Percentiles rank a stretch among this genome's conserved stretches.
Conservation (phyloP, 352 stramenopile genomes). For the Globisporangium yorkense region DNA sequence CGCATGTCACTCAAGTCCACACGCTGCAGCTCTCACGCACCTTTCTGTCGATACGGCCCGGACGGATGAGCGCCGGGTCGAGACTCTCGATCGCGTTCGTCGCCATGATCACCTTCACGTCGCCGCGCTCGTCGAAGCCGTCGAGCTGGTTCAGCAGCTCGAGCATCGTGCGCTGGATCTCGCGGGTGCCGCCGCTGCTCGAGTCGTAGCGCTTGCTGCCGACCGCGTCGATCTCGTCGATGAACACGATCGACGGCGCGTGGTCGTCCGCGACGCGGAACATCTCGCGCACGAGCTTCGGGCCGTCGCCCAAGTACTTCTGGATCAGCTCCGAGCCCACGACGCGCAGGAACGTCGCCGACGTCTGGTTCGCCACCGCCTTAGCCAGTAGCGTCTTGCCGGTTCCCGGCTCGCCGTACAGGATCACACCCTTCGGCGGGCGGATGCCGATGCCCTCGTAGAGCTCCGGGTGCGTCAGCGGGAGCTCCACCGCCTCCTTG, state of each 20-base stretch:
- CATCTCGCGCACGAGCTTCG: constrained; percentile 99
- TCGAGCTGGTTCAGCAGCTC: constrained; percentile 99
- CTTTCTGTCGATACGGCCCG: constrained; percentile 99
- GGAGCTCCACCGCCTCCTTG: constrained; percentile 95
- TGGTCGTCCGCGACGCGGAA: constrained; percentile 99
- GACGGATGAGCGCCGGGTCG: constrained; percentile 98
- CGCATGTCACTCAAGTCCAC: neutral
- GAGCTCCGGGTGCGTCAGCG: constrained; percentile 98
- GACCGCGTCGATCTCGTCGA: constrained; percentile 99
- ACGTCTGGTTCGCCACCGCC: constrained; percentile 99
- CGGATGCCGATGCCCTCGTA: constrained; percentile 99
- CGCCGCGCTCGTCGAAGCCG: constrained; percentile 98
- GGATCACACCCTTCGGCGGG: constrained; percentile 98
- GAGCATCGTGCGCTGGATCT: constrained; percentile 99
- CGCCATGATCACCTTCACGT: constrained; percentile 99
- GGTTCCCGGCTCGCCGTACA: constrained; percentile 99
- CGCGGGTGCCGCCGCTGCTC: constrained; percentile 94
- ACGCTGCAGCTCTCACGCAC: constrained; percentile 17
- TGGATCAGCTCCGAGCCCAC: constrained; percentile 99
- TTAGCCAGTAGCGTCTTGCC: constrained; percentile 99
- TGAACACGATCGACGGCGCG: constrained; percentile 99
- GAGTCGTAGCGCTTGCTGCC: constrained; percentile 99
- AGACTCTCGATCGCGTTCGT: constrained; percentile 99
- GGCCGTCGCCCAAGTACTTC: constrained; percentile 99
- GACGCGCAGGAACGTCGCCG: constrained; percentile 98